phyloP scores from a whole-genome alignment of 306 rosid species.

The Medicago arabica region DNA sequence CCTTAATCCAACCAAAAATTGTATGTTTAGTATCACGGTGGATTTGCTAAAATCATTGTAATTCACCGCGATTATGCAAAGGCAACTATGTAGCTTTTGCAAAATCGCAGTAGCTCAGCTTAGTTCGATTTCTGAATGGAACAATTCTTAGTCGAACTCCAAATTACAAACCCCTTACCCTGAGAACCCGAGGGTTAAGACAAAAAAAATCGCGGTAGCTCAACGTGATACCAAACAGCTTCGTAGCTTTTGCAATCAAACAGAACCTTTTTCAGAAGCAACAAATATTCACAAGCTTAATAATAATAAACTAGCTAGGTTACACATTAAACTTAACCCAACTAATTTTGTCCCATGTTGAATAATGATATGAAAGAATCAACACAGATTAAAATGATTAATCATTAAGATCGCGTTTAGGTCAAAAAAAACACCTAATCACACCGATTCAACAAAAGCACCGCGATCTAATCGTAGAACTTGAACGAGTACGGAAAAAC shows the following conservation, averaged over 20 bases:
- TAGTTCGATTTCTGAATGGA: too few species aligned
- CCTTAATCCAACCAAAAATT: conserved; percentile 21
- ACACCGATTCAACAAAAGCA: not conserved
- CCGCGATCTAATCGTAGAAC: conserved; percentile 11
- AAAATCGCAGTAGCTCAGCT: too few species aligned
- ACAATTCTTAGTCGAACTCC: too few species aligned
- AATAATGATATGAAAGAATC: not conserved
- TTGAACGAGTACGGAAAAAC: not conserved
- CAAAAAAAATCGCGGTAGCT: too few species aligned
- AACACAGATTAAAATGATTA: not conserved
- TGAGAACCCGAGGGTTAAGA: too few species aligned
- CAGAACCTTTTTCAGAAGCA: conserved; percentile 5
- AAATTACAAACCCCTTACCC: too few species aligned
- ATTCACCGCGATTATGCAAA: too few species aligned
- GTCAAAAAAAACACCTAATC: not conserved
- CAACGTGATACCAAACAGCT: not conserved
- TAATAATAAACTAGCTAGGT: not conserved
- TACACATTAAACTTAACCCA: conserved; percentile 24
- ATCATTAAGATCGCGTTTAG: not conserved
- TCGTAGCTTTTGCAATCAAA: not conserved
- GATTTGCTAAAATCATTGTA: too few species aligned
- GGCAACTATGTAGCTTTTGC: too few species aligned
- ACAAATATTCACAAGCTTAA: conserved; percentile 15
- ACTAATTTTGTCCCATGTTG: not conserved
- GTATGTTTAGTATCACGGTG: too few species aligned